Base-by-base conservation (phyloP, 148 eudicot species). In the Talinum fruticosum region DNA sequence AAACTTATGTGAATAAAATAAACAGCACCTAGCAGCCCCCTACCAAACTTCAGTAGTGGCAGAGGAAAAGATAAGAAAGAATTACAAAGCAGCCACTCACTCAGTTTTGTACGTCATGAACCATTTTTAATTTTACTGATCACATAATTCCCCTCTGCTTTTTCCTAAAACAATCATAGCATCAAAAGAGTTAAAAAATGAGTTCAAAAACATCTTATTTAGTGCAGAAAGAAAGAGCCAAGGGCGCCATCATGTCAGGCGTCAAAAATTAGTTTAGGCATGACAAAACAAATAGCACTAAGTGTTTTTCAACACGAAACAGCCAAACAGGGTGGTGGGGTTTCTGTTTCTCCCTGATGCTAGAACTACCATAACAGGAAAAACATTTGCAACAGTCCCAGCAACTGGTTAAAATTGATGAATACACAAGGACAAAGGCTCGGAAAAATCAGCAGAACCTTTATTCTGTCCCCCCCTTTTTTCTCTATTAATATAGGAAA, bases 251-350 rank as follows among this genome's bases (percentile, higher is more conserved):
- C 73, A 66, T 73, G 75, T 67, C 80, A 82, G 74, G 78, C 61
- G 36, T 77, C 71, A 19, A 78, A 34, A 66, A 23, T 61, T 59
- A 71, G 70, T 77, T 71, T 69, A 57, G 49, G 49, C 33, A 77
- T 73, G 71, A 37, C 69, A 80, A 33, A 77, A 78, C 44, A 45
- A 71, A 28, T 29, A 65, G 38, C 73, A 76, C 36, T 75, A 19
- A 66, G 69, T 53, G 54, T 53, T 57, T 64, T 59, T 73, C 49
- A 62, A 68, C 66, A 82, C 44, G 70, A 47, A 36, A 69, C 68
- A 38, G 62, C 57, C 54, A 67, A 78, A 68, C 76, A 59, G 24
- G 59, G 67, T 82, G 84, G 81, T 82, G 79, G 84, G 84, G 81
- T 74, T 79, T 64, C 57, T 36, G 41, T 61, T 71, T 51, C 34